Evolutionary conservation across 176 grass and related monocot genomes (phyloP), one percentile per base, ranked within the genome.

Genomic region (Aechmea fasciata): DNA sequence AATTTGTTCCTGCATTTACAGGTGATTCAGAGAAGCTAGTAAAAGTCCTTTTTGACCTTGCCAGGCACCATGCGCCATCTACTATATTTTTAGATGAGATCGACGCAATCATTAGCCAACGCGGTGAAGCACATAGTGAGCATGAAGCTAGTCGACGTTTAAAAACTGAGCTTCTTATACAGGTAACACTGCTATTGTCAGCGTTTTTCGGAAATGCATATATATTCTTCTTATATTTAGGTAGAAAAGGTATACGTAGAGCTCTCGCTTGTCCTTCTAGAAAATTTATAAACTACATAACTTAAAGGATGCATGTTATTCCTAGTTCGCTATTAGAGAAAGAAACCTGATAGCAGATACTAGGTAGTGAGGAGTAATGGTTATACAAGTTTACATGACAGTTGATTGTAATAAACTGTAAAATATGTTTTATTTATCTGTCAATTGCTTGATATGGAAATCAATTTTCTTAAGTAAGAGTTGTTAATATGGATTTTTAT

Each of bases 21-120:
- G 86, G 88, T 84, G 93, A 97, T 81, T 97, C 93, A 6, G 93
- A 97, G 79, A 97, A 92, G 69, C 63, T 87, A 26, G 86, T 92
- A 13, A 97, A 84, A 78, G 93, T 92, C 0, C 73, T 97, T 71
- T 97, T 97, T 81, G 93, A 97, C 48, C 86, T 92, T 83, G 89
- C 93, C 41, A 87, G 86, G 74, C 86, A 92, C 83, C 93, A 97
- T 83, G 89, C 93, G 57, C 93, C 93, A 77, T 96, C 93, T 71
- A 92, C 89, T 49, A 90, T 96, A 82, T 96, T 92, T 55, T 84
- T 96, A 71, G 93, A 96, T 73, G 93, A 96, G 76, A 89, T 96
- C 62, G 93, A 92, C 85, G 85, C 88, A 77, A 92, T 92, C 57
- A 92, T 90, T 79, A 92, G 89, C 63, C 89, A 92, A 70, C 86